Evolutionary conservation across 2,329 filamentous ascomycete genomes (phyloP).

Genomic region (Scortechinia acanthostroma): DNA sequence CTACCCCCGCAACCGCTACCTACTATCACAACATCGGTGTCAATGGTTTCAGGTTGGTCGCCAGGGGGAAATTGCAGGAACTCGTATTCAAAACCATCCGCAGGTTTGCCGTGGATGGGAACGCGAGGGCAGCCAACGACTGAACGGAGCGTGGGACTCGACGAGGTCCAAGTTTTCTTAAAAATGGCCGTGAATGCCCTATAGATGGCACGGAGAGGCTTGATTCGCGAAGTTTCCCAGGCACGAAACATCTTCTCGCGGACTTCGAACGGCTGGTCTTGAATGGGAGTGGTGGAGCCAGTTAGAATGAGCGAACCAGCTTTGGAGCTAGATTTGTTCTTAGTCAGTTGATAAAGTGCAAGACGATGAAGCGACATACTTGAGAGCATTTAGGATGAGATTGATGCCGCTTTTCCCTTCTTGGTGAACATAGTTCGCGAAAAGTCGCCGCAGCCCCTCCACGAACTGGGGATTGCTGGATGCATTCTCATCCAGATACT

Average conservation of each 20-base stretch:
- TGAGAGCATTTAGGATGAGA: not conserved
- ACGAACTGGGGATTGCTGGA: slow-evolving; percentile 39
- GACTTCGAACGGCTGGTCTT: slow-evolving; percentile 40
- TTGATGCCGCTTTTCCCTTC: not conserved
- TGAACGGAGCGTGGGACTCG: slow-evolving; percentile 36
- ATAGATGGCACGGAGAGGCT: slow-evolving; percentile 38
- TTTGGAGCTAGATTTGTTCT: slow-evolving; percentile 29
- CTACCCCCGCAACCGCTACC: slow-evolving; percentile 59
- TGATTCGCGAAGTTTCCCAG: slow-evolving; percentile 43
- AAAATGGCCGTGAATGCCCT: slow-evolving; percentile 36
- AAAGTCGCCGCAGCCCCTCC: slow-evolving; percentile 32
- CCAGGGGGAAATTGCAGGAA: slow-evolving; percentile 50
- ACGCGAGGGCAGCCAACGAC: slow-evolving; percentile 44
- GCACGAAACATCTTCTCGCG: slow-evolving; percentile 40
- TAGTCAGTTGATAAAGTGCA: slow-evolving; percentile 3
- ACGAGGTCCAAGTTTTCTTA: slow-evolving; percentile 41
- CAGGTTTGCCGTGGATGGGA: slow-evolving; percentile 40
- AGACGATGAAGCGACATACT: not conserved
- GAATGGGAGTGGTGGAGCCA: slow-evolving; percentile 43
- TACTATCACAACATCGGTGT: slow-evolving; percentile 55
- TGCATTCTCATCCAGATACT: slow-evolving; percentile 36
- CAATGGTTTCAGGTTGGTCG: slow-evolving; percentile 21
- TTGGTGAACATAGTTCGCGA: slow-evolving; percentile 19
- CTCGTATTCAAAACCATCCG: slow-evolving; percentile 40
- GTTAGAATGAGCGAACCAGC: slow-evolving; percentile 47